phyloP scores from a whole-genome alignment of 2,329 filamentous ascomycete species.

The Phialophora expanda region DNA sequence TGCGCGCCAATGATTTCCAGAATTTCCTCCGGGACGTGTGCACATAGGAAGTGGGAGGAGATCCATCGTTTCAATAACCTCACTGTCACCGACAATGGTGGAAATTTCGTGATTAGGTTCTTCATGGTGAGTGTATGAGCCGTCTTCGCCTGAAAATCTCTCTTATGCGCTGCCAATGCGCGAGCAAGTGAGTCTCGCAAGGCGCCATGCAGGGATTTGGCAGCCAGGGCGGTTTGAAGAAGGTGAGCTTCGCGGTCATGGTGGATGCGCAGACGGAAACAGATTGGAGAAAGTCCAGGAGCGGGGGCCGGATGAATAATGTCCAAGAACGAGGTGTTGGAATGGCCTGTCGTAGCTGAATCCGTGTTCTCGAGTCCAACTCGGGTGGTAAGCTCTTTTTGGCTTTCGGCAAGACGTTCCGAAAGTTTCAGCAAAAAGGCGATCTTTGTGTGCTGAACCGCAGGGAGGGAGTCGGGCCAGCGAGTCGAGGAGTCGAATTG shows the following conservation, averaged over 20 bases:
- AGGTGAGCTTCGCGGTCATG: slow-evolving; percentile 85
- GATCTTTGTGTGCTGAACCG: slow-evolving; percentile 91
- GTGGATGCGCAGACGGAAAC: slow-evolving; percentile 85
- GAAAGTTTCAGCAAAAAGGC: slow-evolving; percentile 80
- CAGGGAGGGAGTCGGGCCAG: slow-evolving; percentile 90
- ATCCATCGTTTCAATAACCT: slow-evolving; percentile 91
- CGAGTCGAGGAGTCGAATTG: slow-evolving; percentile 92
- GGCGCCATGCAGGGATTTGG: slow-evolving; percentile 71
- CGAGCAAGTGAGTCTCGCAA: slow-evolving; percentile 71
- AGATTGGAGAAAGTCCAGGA: slow-evolving; percentile 56
- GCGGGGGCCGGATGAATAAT: slow-evolving; percentile 67
- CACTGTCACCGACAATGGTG: slow-evolving; percentile 79
- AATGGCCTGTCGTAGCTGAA: slow-evolving; percentile 29
- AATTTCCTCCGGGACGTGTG: slow-evolving; percentile 77
- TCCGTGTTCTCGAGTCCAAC: slow-evolving; percentile 80
- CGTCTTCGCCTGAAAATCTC: slow-evolving; percentile 72
- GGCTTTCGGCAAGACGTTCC: slow-evolving; percentile 69
- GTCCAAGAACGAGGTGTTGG: slow-evolving; percentile 62
- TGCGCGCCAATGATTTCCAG: slow-evolving; percentile 81
- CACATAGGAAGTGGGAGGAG: slow-evolving; percentile 75
- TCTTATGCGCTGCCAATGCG: slow-evolving; percentile 72
- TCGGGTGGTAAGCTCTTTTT: slow-evolving; percentile 66
- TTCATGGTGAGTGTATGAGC: slow-evolving; percentile 81
- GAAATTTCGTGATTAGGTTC: slow-evolving; percentile 79
- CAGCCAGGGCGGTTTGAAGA: slow-evolving; percentile 74